Conservation (phyloP, 2,329 filamentous ascomycete species). For the Monosporascus ibericus region DNA sequence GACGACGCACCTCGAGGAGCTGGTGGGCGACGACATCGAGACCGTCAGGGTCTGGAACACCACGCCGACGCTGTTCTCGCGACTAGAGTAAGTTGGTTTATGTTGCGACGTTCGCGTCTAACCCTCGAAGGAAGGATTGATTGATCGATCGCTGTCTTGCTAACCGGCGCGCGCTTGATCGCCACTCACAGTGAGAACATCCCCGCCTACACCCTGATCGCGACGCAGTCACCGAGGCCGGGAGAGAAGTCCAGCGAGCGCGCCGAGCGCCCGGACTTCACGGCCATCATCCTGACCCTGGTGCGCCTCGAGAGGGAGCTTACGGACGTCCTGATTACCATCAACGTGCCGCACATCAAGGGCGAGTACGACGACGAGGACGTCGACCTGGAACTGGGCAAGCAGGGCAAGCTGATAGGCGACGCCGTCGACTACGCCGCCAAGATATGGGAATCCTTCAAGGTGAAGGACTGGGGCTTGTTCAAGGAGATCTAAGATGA, state of each 20-base stretch:
- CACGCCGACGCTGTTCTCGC: conserved; percentile 52
- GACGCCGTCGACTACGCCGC: conserved; percentile 62
- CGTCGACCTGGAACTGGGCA: conserved; percentile 60
- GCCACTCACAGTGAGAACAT: conserved; percentile 35
- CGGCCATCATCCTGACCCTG: conserved; percentile 70
- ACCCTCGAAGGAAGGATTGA: not conserved
- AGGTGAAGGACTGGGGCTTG: conserved; percentile 74
- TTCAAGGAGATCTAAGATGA: conserved; percentile 44
- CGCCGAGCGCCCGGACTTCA: conserved; percentile 47
- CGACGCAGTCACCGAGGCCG: conserved; percentile 49
- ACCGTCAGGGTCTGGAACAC: conserved; percentile 62
- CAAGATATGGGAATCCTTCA: conserved; percentile 65
- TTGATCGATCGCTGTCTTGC: not conserved
- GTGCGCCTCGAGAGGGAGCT: conserved; percentile 67
- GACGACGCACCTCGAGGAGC: conserved; percentile 62
- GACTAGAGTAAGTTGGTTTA: conserved; percentile 40
- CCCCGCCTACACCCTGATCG: conserved; percentile 64
- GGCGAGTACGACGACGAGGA: conserved; percentile 69
- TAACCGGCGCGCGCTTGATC: conserved; percentile 2
- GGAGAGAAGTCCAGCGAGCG: conserved; percentile 32
- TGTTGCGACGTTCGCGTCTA: not conserved
- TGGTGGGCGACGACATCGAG: conserved; percentile 59
- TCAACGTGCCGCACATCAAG: conserved; percentile 81
- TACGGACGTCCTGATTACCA: conserved; percentile 77
- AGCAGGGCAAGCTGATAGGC: conserved; percentile 61